phyloP scores from a whole-genome alignment of 768 basidiomycete genomes.

The Jaapia argillacea region DNA sequence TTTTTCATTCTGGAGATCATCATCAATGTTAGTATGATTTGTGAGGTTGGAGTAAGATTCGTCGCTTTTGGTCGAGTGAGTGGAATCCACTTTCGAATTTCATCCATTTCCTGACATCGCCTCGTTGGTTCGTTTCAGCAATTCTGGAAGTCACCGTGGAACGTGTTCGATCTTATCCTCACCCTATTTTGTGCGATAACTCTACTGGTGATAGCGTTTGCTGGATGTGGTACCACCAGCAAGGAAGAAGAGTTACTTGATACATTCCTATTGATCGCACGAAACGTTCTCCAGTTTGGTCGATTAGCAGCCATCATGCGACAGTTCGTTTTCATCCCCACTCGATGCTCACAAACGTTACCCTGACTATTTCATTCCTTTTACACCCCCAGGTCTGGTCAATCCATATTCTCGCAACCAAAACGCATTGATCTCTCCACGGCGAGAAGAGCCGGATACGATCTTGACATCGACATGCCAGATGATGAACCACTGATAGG shows the following conservation, averaged over 20 bases:
- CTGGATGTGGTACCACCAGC: slow-evolving; percentile 72
- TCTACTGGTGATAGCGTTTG: slow-evolving; percentile 77
- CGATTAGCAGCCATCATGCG: slow-evolving; percentile 89
- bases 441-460: slow-evolving; percentile 54
- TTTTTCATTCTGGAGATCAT: slow-evolving; percentile 89
- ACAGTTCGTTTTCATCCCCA: slow-evolving; percentile 53
- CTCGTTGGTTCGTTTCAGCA: slow-evolving; percentile 37
- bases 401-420: slow-evolving; percentile 80
- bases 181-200: slow-evolving; percentile 88
- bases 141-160: slow-evolving; percentile 96
- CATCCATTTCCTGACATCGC: not conserved
- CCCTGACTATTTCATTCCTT: not conserved
- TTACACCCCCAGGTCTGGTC: slow-evolving; percentile 57
- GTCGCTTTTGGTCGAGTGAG: slow-evolving; percentile 88
- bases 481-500: slow-evolving; percentile 27
- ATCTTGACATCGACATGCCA: slow-evolving; percentile 64
- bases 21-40: slow-evolving; percentile 86
- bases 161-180: slow-evolving; percentile 79
- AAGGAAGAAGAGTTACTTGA: slow-evolving; percentile 94
- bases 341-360: not conserved
- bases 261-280: slow-evolving; percentile 81
- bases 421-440: slow-evolving; percentile 79
- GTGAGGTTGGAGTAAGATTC: slow-evolving; percentile 87
- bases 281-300: slow-evolving; percentile 89
- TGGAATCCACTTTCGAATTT: slow-evolving; percentile 6